Evolutionary conservation across 139 green algal species (phyloP).

Genomic region (Limnomonas spitsbergensis): DNA sequence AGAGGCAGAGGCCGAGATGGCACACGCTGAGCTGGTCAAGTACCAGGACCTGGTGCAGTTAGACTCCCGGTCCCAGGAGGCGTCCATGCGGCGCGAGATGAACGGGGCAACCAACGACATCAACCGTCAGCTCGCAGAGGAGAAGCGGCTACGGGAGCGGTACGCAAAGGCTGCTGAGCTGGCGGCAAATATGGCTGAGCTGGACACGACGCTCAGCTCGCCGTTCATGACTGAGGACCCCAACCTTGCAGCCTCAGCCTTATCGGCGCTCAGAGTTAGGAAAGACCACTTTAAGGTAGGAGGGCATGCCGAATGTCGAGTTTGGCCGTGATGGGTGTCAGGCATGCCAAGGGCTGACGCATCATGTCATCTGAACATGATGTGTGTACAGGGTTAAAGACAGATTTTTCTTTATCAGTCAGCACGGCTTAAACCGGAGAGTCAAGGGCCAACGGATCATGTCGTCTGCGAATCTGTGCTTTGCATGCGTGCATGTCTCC

Average conservation of each 20-base stretch:
- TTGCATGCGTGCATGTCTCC: no score
- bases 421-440: no score
- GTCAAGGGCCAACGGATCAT: no score
- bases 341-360: background rate
- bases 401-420: no score
- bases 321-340: background rate
- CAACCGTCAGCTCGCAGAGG: constrained; percentile 42
- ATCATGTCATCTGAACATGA: background rate
- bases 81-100: constrained; percentile 27
- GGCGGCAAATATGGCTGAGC: constrained; percentile 37
- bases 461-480: no score
- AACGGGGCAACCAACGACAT: constrained; percentile 27
- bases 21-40: constrained; percentile 43
- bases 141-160: constrained; percentile 26
- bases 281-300: constrained; percentile 50
- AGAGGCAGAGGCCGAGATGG: constrained; percentile 33
- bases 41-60: constrained; percentile 41
- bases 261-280: constrained; percentile 33
- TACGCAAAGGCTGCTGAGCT: constrained; percentile 20
- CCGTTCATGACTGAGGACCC: constrained; percentile 52
- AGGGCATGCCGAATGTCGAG: background rate
- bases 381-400: background rate
- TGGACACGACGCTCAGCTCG: constrained; percentile 35
- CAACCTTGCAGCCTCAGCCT: constrained; percentile 29
- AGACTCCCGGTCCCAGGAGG: constrained; percentile 29